Evolutionary conservation across 257 asterid genomes (phyloP).

Genomic region (Capsicum baccatum): DNA sequence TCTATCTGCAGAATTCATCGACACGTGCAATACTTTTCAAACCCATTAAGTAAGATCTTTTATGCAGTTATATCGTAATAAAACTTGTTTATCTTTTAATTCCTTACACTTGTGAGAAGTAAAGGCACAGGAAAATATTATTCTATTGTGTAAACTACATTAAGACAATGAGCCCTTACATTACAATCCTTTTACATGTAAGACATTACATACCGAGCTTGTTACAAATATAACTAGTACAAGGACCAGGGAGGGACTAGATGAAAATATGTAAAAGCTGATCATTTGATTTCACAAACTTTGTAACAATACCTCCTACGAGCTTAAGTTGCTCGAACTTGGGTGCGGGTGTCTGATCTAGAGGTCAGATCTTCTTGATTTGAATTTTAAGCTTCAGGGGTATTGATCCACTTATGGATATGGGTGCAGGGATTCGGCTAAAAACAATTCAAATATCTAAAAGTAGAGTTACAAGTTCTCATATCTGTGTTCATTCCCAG

Average conservation of each 20-base stretch:
- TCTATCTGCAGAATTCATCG: slow-evolving; percentile 91
- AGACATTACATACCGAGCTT: background rate
- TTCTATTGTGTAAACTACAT: slow-evolving; percentile 6
- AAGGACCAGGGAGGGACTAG: background rate
- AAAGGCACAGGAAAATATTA: background rate
- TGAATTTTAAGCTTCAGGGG: background rate
- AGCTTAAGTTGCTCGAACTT: background rate
- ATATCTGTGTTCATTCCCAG: background rate
- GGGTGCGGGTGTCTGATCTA: background rate
- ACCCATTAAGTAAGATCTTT: slow-evolving; percentile 82
- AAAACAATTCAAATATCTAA: background rate
- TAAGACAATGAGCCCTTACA: background rate
- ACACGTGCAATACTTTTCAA: slow-evolving; percentile 93
- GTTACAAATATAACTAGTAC: background rate
- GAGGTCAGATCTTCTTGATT: background rate
- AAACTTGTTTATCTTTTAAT: background rate
- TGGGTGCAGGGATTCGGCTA: background rate
- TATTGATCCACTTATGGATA: background rate
- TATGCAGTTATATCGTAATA: background rate
- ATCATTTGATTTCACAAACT: background rate
- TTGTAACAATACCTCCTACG: background rate
- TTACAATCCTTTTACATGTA: slow-evolving; percentile 14
- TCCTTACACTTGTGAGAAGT: background rate
- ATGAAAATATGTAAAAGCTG: background rate
- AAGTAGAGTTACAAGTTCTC: background rate